These are phyloP conservation scores for Acorus calamus DNA, from an alignment of 106 monocot species.

Conservation along the genomic window DNA sequence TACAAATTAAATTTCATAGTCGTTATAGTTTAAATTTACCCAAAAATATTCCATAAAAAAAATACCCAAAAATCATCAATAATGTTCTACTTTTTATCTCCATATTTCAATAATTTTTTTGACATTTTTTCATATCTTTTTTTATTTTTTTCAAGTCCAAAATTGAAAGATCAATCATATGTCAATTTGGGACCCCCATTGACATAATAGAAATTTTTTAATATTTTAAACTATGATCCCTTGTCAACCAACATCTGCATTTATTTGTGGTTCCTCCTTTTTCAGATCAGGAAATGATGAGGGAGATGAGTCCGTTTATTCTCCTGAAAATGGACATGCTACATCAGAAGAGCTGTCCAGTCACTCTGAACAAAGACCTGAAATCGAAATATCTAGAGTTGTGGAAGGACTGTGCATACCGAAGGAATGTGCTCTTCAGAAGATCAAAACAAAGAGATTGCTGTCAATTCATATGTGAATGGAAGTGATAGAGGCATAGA, in stretches of 20 bases:
- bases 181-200: no score
- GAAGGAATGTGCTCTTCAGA: conserved; percentile 5
- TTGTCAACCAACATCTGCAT: neutral
- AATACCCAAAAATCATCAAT: no score
- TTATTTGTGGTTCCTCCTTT: conserved; percentile 1
- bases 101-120: no score
- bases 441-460: conserved; percentile 12
- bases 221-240: no score
- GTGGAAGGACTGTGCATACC: conserved; percentile 1
- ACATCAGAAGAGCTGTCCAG: neutral
- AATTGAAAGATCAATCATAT: no score
- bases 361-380: conserved; percentile 14
- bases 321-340: conserved; percentile 5
- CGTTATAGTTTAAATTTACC: no score
- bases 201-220: no score
- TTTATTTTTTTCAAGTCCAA: no score
- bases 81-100: no score
- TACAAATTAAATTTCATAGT: no score
- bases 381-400: conserved; percentile 16
- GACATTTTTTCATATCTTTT: no score
- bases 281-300: conserved; percentile 33
- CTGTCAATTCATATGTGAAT: conserved; percentile 8
- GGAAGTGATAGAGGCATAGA: conserved; percentile 28
- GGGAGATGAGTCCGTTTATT: conserved; percentile 11
- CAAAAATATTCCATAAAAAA: no score